Evolutionary conservation across 139 green algal species (phyloP).

Genomic region (Desmodesmus armatus): DNA sequence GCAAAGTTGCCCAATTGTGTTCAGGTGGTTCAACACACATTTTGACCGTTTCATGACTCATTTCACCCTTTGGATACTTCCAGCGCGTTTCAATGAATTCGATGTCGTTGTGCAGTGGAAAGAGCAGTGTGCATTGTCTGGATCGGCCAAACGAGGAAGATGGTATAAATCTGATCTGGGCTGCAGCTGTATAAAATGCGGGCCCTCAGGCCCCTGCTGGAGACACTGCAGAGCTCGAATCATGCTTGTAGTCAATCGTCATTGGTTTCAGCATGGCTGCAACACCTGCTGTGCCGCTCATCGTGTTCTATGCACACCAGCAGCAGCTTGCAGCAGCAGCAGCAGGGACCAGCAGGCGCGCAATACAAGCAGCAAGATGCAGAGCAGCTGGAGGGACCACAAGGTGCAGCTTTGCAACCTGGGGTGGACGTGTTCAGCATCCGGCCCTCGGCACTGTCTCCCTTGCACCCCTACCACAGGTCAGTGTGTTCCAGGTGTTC

Average conservation of each 20-base stretch:
- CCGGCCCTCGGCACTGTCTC: slow-evolving; percentile 32
- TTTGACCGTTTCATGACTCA: too few species aligned
- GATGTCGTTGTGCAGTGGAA: too few species aligned
- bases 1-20: too few species aligned
- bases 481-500: too few species aligned
- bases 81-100: too few species aligned
- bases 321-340: not conserved
- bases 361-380: not conserved
- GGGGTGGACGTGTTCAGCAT: not conserved
- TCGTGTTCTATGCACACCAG: not conserved
- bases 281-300: slow-evolving; percentile 3
- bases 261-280: slow-evolving; percentile 27
- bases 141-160: too few species aligned
- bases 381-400: not conserved
- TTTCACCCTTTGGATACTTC: too few species aligned
- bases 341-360: not conserved
- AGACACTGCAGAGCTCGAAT: not conserved
- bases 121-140: too few species aligned
- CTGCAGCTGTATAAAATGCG: too few species aligned
- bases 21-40: too few species aligned
- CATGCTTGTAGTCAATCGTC: not conserved
- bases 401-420: not conserved
- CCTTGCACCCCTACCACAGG: slow-evolving; percentile 29
- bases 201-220: not conserved
- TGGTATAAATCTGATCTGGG: too few species aligned